Conservation (phyloP, 108 stramenopile genomes). For the Nitzschia inconspicua region DNA sequence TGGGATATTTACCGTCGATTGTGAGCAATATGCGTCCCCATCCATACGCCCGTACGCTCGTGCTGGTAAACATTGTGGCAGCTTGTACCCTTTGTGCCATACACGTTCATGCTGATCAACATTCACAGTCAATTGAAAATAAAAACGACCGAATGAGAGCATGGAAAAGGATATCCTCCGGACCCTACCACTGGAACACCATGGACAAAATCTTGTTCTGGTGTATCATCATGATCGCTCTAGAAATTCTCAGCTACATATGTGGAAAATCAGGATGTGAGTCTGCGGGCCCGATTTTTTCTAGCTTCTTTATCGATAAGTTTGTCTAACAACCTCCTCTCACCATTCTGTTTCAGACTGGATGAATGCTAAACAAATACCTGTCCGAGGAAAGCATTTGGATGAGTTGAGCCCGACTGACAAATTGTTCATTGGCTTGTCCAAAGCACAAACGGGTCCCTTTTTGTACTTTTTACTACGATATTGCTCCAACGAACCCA, state of each 20-base stretch:
- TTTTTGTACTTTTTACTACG: conserved; percentile 77
- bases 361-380: conserved; percentile 43
- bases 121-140: too few relatives aligned
- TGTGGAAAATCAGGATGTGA: conserved; percentile 23
- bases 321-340: neutral
- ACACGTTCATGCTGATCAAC: too few relatives aligned
- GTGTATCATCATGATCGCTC: conserved; percentile 23
- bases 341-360: conserved; percentile 16
- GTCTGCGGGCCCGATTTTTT: neutral
- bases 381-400: conserved; percentile 84
- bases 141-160: too few relatives aligned
- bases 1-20: too few relatives aligned
- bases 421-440: conserved; percentile 56
- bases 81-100: too few relatives aligned
- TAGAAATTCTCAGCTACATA: conserved; percentile 33
- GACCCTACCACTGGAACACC: conserved; percentile 13
- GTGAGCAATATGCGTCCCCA: too few relatives aligned
- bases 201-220: conserved; percentile 40
- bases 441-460: conserved; percentile 69
- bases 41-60: too few relatives aligned
- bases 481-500: conserved; percentile 42
- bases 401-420: conserved; percentile 70
- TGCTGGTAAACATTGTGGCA: too few relatives aligned
- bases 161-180: conserved; percentile 14
- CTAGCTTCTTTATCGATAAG: neutral